Evolutionary conservation across 805 yeast species (phyloP).

Genomic region (Metschnikowia anglica): DNA sequence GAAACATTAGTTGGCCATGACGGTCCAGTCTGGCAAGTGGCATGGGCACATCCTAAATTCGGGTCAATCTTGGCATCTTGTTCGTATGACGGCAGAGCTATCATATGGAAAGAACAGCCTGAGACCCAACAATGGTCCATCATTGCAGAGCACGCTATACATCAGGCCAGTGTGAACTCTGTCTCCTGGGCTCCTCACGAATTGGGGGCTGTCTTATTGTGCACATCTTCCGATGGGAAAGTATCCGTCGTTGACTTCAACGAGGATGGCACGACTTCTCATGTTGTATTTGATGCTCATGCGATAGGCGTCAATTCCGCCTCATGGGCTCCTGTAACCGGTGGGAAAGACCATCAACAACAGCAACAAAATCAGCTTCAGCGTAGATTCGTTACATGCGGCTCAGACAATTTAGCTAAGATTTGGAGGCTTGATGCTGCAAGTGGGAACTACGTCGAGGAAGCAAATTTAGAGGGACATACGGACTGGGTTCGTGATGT

Average conservation of each 20-base stretch:
- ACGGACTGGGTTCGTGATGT: slow-evolving; percentile 99
- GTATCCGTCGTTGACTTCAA: slow-evolving; percentile 88
- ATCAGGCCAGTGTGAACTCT: slow-evolving; percentile 91
- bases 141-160: slow-evolving; percentile 83
- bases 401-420: slow-evolving; percentile 90
- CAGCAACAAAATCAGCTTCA: slow-evolving; percentile 23
- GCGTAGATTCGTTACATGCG: slow-evolving; percentile 88
- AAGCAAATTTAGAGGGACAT: slow-evolving; percentile 82
- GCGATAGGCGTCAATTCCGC: slow-evolving; percentile 93
- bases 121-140: slow-evolving; percentile 85
- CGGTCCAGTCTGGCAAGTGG: slow-evolving; percentile 98
- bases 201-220: slow-evolving; percentile 86
- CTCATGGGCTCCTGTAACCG: slow-evolving; percentile 80
- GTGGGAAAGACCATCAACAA: slow-evolving; percentile 29
- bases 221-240: slow-evolving; percentile 91
- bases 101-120: slow-evolving; percentile 84
- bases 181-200: slow-evolving; percentile 98
- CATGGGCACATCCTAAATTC: slow-evolving; percentile 99
- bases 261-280: slow-evolving; percentile 79
- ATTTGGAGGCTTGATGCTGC: slow-evolving; percentile 75
- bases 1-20: slow-evolving; percentile 92
- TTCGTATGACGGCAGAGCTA: slow-evolving; percentile 91
- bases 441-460: slow-evolving; percentile 60
- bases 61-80: slow-evolving; percentile 93
- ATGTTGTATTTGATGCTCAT: slow-evolving; percentile 72